These are phyloP conservation scores for Aspergillus sp. DNA, from an alignment of 2,329 filamentous ascomycete genomes.

Conservation along the genomic window DNA sequence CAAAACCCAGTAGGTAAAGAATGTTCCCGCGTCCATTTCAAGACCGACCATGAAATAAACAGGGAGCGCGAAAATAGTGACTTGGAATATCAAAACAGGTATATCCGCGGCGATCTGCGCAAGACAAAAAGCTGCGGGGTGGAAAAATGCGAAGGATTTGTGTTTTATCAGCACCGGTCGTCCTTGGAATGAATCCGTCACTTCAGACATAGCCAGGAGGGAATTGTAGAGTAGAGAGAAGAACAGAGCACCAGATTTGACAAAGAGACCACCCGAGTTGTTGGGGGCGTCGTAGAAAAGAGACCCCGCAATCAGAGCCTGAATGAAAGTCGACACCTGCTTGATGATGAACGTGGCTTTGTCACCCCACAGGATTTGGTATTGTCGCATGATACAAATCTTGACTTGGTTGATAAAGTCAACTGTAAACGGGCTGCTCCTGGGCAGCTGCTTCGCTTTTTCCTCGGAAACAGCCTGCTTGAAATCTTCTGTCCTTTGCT, in stretches of 20 bases:
- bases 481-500: conserved; percentile 55
- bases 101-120: conserved; percentile 51
- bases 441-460: conserved; percentile 55
- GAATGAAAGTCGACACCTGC: conserved; percentile 56
- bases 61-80: conserved; percentile 58
- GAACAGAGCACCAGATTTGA: conserved; percentile 65
- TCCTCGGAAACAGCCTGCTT: conserved; percentile 52
- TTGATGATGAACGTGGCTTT: conserved; percentile 64
- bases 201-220: conserved; percentile 65
- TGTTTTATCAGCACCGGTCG: conserved; percentile 62
- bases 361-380: conserved; percentile 66
- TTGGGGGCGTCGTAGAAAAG: conserved; percentile 65
- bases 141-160: conserved; percentile 57
- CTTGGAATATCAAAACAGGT: conserved; percentile 59
- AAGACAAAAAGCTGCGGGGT: conserved; percentile 50
- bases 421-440: conserved; percentile 57
- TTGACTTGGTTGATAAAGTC: conserved; percentile 57
- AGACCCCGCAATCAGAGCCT: conserved; percentile 64
- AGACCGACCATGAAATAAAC: conserved; percentile 66
- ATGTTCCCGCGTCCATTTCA: conserved; percentile 50
- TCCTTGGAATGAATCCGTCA: conserved; percentile 62
- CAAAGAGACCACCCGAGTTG: conserved; percentile 61
- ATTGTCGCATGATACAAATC: conserved; percentile 59
- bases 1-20: conserved; percentile 63
- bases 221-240: conserved; percentile 62